A percentile compares a stretch with the other conserved stretches of the same genome.
Evolutionary conservation across 2,329 filamentous ascomycete genomes (phyloP).

Genomic region (Trichophaea hybrida): DNA sequence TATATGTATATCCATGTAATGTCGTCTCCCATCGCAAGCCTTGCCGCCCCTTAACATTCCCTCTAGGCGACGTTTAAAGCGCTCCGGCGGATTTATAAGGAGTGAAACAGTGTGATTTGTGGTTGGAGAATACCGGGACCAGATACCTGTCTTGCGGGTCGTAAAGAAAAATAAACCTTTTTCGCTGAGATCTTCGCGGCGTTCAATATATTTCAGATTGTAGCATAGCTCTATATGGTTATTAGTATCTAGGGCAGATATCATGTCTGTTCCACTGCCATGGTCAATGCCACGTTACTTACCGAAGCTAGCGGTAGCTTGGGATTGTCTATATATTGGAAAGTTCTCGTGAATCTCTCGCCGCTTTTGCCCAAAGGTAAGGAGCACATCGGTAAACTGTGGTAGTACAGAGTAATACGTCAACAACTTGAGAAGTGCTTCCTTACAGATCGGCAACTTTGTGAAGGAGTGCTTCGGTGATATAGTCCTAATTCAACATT

Average conservation of each 20-base stretch:
- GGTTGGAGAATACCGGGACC: conserved; percentile 1
- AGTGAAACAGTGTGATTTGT: conserved; percentile 3
- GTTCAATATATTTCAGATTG: conserved; percentile 5
- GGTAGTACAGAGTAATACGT: conserved; percentile 2
- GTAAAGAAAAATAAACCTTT: neutral
- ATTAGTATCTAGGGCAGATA: too few relatives aligned
- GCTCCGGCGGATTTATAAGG: conserved; percentile 2
- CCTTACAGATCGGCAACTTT: neutral
- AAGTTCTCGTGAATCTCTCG: conserved; percentile 8
- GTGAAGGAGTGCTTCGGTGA: neutral
- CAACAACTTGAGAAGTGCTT: neutral
- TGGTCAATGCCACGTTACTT: too few relatives aligned
- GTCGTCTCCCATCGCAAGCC: neutral
- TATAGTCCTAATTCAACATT: neutral
- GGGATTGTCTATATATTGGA: conserved; percentile 4
- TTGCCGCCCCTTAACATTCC: neutral
- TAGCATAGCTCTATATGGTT: conserved; percentile 3
- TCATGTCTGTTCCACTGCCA: too few relatives aligned
- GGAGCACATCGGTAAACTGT: conserved; percentile 7
- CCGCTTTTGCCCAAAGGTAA: conserved; percentile 6
- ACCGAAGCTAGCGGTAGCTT: neutral
- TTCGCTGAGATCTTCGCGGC: neutral
- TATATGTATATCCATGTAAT: conserved; percentile 4
- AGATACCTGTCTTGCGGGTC: conserved; percentile 7
- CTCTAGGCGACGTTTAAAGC: neutral